These are phyloP conservation scores for Endoconidiophora polonica DNA, from an alignment of 2,329 filamentous ascomycete species.

Conservation along the genomic window DNA sequence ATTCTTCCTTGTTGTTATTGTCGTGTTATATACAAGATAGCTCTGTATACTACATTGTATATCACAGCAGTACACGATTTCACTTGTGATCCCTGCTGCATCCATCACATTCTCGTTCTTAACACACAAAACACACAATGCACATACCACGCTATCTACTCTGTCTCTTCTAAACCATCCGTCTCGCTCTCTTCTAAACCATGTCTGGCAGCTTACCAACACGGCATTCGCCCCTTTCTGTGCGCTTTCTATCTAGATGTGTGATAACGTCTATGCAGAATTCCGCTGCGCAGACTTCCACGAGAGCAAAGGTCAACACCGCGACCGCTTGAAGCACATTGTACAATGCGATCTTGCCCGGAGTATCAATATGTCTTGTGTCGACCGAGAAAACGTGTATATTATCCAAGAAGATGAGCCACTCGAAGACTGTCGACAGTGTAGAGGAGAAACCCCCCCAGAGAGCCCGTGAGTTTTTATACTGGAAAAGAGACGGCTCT, in stretches of 20 bases:
- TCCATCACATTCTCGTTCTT: background rate
- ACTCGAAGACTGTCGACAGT: constrained; percentile 9
- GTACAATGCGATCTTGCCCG: constrained; percentile 9
- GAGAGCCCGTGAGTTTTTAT: constrained; percentile 8
- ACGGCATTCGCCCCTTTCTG: background rate
- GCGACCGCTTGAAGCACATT: constrained; percentile 11
- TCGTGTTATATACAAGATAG: too few relatives aligned
- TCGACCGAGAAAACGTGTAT: constrained; percentile 8
- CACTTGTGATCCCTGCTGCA: background rate
- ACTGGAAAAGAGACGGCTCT: background rate
- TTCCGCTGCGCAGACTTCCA: constrained; percentile 11
- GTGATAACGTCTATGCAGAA: constrained; percentile 12
- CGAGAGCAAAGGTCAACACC: constrained; percentile 6
- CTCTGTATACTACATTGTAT: too few relatives aligned
- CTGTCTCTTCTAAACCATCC: background rate
- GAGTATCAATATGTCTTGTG: constrained; percentile 1
- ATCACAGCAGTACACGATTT: too few relatives aligned
- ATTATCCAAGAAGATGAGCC: constrained; percentile 12
- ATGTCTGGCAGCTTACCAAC: background rate
- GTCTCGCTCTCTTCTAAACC: background rate
- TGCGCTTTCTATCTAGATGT: constrained; percentile 6
- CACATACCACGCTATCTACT: too few relatives aligned
- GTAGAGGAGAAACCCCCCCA: constrained; percentile 12
- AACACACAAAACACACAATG: too few relatives aligned
- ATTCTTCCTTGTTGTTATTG: too few relatives aligned